These are phyloP conservation scores for Candolleomyces efflorescens DNA, from an alignment of 768 basidiomycete species.

Conservation along the genomic window DNA sequence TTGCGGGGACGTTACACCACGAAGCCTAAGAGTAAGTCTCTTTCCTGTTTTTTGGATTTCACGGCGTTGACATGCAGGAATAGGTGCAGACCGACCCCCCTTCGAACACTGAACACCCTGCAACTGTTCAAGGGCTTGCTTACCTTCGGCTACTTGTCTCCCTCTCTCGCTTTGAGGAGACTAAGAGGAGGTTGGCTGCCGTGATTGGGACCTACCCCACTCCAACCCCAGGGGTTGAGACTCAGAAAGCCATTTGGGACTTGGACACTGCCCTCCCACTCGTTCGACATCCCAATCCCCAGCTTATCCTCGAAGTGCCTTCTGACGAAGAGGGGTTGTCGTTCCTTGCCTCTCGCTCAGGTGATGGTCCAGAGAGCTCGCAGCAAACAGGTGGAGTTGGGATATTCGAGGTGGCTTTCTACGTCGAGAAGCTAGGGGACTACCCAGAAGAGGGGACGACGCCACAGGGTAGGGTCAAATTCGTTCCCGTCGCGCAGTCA, in stretches of 20 bases:
- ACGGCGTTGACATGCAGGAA: background rate
- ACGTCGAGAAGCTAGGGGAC: background rate
- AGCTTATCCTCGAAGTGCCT: background rate
- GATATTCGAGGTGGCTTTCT: conserved; percentile 6
- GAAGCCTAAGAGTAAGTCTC: conserved; percentile 48
- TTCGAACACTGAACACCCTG: conserved; percentile 47
- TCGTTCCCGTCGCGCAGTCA: background rate
- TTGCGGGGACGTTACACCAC: conserved; percentile 68
- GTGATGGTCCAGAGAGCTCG: background rate
- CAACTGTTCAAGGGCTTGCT: conserved; percentile 44
- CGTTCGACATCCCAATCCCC: background rate
- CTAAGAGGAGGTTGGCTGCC: conserved; percentile 38
- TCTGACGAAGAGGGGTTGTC: background rate
- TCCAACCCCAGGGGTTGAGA: background rate
- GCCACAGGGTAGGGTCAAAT: background rate
- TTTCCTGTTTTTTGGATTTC: background rate
- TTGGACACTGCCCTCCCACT: conserved; percentile 1
- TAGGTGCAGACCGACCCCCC: conserved; percentile 49
- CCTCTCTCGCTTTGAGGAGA: conserved; percentile 19
- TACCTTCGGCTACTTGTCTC: conserved; percentile 42
- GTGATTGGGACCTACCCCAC: conserved; percentile 20
- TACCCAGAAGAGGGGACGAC: background rate
- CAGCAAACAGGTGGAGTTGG: background rate
- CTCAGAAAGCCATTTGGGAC: background rate
- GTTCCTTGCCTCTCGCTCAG: background rate